These are phyloP conservation scores for Cucumis melo DNA, from an alignment of 306 rosid genomes.

Conservation along the genomic window DNA sequence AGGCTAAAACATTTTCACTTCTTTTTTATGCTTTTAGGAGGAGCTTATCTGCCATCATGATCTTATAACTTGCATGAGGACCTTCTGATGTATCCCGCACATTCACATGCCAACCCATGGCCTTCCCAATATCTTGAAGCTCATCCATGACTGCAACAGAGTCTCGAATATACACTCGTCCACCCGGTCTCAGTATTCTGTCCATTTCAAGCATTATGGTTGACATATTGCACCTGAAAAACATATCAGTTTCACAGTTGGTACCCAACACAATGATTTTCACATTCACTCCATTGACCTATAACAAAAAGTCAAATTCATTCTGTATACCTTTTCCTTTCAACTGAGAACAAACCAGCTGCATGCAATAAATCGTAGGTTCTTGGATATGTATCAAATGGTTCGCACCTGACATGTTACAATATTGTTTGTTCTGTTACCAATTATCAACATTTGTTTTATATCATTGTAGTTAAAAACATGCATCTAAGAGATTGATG, in stretches of 20 bases:
- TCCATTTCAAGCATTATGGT: conserved; percentile 87
- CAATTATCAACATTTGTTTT: neutral
- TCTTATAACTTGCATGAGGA: conserved; percentile 70
- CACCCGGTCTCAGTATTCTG: conserved; percentile 73
- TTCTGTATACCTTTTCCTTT: conserved; percentile 42
- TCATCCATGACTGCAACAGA: conserved; percentile 33
- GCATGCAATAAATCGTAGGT: conserved; percentile 80
- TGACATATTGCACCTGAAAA: conserved; percentile 56
- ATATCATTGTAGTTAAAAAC: neutral
- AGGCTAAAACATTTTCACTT: neutral
- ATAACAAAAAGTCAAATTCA: neutral
- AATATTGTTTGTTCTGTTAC: conserved; percentile 6
- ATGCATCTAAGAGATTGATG: neutral
- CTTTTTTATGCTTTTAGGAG: conserved; percentile 22
- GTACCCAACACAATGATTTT: conserved; percentile 1
- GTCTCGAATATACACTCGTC: conserved; percentile 73
- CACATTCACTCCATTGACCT: neutral
- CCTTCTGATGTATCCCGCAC: conserved; percentile 68
- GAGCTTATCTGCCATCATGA: conserved; percentile 56
- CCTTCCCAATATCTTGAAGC: conserved; percentile 45
- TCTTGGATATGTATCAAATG: conserved; percentile 90
- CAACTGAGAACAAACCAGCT: conserved; percentile 64
- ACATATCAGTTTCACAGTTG: conserved; percentile 3
- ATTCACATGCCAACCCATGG: conserved; percentile 35
- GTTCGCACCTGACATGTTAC: conserved; percentile 61